Percentiles rank a stretch among this genome's conserved stretches.
Evolutionary conservation across 306 rosid species (phyloP).

Genomic region (Inga oerstediana): DNA sequence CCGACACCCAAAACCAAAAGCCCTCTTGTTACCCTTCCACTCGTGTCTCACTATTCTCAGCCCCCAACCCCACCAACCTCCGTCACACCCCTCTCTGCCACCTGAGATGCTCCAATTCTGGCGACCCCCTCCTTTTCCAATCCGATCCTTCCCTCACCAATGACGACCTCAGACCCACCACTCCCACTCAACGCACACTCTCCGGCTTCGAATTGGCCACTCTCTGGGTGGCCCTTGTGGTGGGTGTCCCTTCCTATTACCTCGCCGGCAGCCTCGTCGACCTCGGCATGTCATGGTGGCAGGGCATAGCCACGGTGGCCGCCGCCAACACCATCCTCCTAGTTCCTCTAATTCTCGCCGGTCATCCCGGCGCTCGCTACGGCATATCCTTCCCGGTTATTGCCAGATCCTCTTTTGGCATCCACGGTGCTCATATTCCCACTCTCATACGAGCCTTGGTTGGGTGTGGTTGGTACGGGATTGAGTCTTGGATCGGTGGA

Average conservation of each 20-base stretch:
- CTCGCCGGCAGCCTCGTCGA: constrained; percentile 90
- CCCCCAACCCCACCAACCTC: neutral
- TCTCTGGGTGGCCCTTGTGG: constrained; percentile 88
- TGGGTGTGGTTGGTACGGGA: constrained; percentile 99
- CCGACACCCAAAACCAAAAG: constrained; percentile 26
- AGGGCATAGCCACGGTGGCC: constrained; percentile 83
- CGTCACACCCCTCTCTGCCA: neutral
- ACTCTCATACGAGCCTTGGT: constrained; percentile 76
- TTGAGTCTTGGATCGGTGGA: constrained; percentile 95
- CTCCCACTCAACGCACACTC: constrained; percentile 53
- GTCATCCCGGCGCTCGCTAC: constrained; percentile 79
- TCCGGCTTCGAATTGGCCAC: constrained; percentile 71
- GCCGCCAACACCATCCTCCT: constrained; percentile 61
- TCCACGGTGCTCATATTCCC: constrained; percentile 84
- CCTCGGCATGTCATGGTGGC: constrained; percentile 99
- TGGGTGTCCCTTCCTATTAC: constrained; percentile 89
- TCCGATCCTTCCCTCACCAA: constrained; percentile 59
- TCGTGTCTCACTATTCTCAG: neutral
- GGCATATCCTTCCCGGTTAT: constrained; percentile 89
- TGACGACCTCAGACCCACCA: constrained; percentile 81
- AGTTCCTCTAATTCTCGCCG: constrained; percentile 68
- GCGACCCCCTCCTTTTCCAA: constrained; percentile 35
- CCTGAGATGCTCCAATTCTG: constrained; percentile 36
- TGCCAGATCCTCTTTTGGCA: constrained; percentile 83
- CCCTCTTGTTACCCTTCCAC: constrained; percentile 12